Evolutionary conservation across 805 yeast species (phyloP).

Genomic region (Blastobotrys peoriensis): DNA sequence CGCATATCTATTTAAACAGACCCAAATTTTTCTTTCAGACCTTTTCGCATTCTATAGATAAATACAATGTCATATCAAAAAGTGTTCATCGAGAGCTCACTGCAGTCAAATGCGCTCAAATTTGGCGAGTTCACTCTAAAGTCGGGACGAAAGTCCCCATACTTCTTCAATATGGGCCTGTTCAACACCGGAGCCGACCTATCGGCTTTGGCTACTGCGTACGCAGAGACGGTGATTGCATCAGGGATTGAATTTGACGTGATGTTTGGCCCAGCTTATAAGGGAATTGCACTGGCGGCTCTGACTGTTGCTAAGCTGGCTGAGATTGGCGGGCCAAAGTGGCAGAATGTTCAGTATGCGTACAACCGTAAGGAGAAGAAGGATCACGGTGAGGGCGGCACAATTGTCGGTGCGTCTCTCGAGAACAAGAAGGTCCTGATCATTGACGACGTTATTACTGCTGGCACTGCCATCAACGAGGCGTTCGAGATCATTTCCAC

Average conservation of each 20-base stretch:
- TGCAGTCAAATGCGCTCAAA: conserved; percentile 73
- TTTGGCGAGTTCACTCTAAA: conserved; percentile 88
- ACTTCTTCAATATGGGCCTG: conserved; percentile 90
- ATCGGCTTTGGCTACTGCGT: conserved; percentile 77
- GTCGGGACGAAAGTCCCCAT: conserved; percentile 91
- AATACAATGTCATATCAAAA: conserved; percentile 52
- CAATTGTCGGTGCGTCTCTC: conserved; percentile 78
- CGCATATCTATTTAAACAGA: too few species aligned
- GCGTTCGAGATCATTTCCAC: conserved; percentile 72
- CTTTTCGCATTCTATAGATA: too few species aligned
- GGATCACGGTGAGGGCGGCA: conserved; percentile 98
- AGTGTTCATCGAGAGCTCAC: conserved; percentile 72
- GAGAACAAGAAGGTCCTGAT: conserved; percentile 69
- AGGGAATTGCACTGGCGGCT: conserved; percentile 94
- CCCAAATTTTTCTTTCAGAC: too few species aligned
- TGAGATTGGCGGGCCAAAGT: conserved; percentile 77
- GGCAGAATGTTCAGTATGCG: conserved; percentile 71
- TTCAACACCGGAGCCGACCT: conserved; percentile 76
- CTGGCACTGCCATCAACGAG: conserved; percentile 96
- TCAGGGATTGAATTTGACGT: conserved; percentile 83
- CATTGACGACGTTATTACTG: conserved; percentile 96
- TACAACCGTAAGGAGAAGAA: conserved; percentile 95
- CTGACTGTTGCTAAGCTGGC: conserved; percentile 87
- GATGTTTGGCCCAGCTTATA: conserved; percentile 95
- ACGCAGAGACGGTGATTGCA: conserved; percentile 80